These are phyloP conservation scores for Betula pendula DNA, from an alignment of 306 rosid genomes.

Conservation along the genomic window DNA sequence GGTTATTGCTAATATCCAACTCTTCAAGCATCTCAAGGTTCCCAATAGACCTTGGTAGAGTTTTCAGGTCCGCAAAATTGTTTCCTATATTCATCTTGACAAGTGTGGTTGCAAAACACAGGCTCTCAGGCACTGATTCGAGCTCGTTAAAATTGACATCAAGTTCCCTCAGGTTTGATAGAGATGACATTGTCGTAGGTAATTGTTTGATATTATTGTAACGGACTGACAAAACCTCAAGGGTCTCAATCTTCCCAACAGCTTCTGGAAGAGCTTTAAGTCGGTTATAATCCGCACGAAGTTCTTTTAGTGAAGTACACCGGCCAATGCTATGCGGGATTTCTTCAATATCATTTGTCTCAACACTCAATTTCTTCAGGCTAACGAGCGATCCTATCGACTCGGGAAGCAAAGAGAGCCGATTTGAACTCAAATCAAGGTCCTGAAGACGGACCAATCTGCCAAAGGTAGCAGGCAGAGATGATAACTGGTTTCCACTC, in stretches of 20 bases:
- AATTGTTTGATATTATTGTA: constrained; percentile 78
- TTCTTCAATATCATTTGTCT: constrained; percentile 82
- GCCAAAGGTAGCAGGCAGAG: constrained; percentile 69
- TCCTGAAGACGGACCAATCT: constrained; percentile 68
- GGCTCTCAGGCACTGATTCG: constrained; percentile 81
- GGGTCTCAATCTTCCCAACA: constrained; percentile 73
- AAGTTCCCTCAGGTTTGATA: constrained; percentile 71
- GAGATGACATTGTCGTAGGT: constrained; percentile 84
- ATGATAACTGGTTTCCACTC: constrained; percentile 56
- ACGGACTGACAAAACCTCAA: constrained; percentile 70
- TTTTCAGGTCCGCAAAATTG: constrained; percentile 80
- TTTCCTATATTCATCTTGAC: constrained; percentile 82
- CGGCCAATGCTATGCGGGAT: constrained; percentile 74
- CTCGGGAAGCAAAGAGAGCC: constrained; percentile 63
- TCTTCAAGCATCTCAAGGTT: constrained; percentile 92
- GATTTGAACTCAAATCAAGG: constrained; percentile 80
- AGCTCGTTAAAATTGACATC: constrained; percentile 88
- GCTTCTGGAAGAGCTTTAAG: constrained; percentile 94
- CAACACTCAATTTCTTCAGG: constrained; percentile 64
- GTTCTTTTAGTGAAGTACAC: constrained; percentile 69
- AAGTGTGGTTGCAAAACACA: constrained; percentile 79
- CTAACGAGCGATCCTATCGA: constrained; percentile 65
- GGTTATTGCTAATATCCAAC: constrained; percentile 86
- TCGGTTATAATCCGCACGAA: constrained; percentile 68
- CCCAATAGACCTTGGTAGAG: constrained; percentile 78